These are phyloP conservation scores for Plasmodium ovale DNA, from an alignment of 169 alveolate species.

Conservation along the genomic window DNA sequence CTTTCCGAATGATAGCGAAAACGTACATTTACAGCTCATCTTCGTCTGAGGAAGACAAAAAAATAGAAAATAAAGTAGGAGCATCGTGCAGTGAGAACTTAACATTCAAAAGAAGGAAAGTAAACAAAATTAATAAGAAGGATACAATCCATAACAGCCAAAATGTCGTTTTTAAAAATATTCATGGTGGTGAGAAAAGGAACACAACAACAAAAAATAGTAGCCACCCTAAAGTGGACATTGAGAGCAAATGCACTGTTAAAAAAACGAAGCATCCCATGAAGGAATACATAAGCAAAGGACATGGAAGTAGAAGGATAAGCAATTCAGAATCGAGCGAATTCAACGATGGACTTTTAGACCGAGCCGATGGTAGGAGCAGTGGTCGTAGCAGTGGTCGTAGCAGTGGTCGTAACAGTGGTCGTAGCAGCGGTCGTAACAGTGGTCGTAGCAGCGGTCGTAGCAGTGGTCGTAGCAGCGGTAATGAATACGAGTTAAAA, in stretches of 20 bases:
- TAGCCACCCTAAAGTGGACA: neutral
- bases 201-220: constrained; percentile 8
- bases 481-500: too few species aligned
- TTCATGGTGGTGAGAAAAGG: neutral
- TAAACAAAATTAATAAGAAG: constrained; percentile 33
- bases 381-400: too few species aligned
- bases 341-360: neutral
- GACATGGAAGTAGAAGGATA: neutral
- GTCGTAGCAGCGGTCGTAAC: neutral
- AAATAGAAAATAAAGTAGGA: constrained; percentile 7
- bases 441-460: neutral
- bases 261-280: neutral
- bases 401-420: too few species aligned
- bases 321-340: constrained; percentile 18
- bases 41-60: constrained; percentile 65
- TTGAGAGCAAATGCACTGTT: neutral
- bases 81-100: constrained; percentile 5
- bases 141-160: neutral
- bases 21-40: constrained; percentile 25
- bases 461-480: too few species aligned
- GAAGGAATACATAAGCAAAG: neutral
- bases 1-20: constrained; percentile 68
- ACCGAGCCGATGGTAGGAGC: neutral
- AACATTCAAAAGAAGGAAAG: constrained; percentile 55
- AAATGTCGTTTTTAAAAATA: constrained; percentile 26